phyloP scores from a whole-genome alignment of 2,329 filamentous ascomycete genomes.

The Tolypocladium ovalisporum region DNA sequence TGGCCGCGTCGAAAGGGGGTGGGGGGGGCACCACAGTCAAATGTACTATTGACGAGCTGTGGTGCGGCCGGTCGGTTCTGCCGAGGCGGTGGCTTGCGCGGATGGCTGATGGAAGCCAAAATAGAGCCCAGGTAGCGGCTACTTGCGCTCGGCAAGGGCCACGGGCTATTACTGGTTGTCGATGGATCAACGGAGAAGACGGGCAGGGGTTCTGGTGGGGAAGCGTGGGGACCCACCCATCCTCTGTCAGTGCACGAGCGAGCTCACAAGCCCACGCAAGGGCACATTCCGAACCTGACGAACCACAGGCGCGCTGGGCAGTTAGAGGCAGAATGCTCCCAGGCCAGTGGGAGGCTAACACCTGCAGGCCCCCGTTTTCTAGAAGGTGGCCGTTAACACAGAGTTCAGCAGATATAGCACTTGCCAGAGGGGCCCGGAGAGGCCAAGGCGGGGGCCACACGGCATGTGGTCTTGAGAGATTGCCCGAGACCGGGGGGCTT shows the following conservation, averaged over 20 bases:
- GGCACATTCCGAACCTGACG: conserved; percentile 7
- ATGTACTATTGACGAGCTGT: conserved; percentile 17
- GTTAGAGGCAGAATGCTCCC: conserved; percentile 20
- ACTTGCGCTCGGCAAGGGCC: conserved; percentile 3
- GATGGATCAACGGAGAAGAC: conserved; percentile 1
- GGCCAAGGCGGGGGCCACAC: background rate
- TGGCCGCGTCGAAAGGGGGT: background rate
- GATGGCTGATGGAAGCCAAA: conserved; percentile 1
- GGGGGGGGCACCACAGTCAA: conserved; percentile 1
- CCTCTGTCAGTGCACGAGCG: background rate
- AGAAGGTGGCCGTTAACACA: conserved; percentile 16
- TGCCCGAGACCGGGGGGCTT: background rate
- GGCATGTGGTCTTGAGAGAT: background rate
- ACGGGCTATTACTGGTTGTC: background rate
- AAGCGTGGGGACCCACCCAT: background rate
- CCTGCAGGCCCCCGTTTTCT: conserved; percentile 18
- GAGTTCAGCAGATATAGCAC: conserved; percentile 6
- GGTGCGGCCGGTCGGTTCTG: conserved; percentile 3
- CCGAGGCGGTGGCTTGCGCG: conserved; percentile 3
- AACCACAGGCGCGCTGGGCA: conserved; percentile 4
- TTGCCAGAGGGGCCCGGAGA: background rate
- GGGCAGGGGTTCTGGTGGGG: conserved; percentile 2
- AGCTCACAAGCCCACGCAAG: conserved; percentile 7
- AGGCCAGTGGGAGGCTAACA: conserved; percentile 12
- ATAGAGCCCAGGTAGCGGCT: conserved; percentile 4